These are phyloP conservation scores for Pelargonium nanum DNA, from an alignment of 345 rosid species.

Conservation along the genomic window DNA sequence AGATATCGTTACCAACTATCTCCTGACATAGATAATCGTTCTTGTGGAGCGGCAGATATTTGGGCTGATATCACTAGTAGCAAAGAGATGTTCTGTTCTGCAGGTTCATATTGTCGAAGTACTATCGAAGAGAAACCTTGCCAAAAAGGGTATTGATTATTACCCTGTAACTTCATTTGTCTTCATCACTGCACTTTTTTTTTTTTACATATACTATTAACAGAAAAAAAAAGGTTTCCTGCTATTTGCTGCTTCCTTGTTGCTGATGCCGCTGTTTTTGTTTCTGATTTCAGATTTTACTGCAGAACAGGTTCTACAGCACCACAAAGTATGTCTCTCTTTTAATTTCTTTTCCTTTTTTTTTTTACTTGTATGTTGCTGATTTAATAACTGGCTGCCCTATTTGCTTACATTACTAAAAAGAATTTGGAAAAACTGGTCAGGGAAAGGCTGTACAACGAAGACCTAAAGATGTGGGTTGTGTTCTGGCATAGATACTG, in stretches of 20 bases:
- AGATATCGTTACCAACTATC: constrained; percentile 89
- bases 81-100: constrained; percentile 74
- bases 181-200: neutral
- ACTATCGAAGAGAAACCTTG: constrained; percentile 68
- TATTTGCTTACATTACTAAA: neutral
- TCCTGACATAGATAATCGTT: constrained; percentile 60
- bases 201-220: neutral
- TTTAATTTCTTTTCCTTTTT: neutral
- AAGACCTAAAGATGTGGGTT: neutral
- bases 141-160: constrained; percentile 59
- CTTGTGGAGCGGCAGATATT: constrained; percentile 88
- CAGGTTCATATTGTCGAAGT: constrained; percentile 89
- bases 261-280: constrained; percentile 1
- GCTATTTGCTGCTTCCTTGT: constrained; percentile 1
- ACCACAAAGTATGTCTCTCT: constrained; percentile 35
- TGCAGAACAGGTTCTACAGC: constrained; percentile 87
- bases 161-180: constrained; percentile 23
- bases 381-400: neutral
- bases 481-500: no score
- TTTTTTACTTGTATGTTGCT: neutral
- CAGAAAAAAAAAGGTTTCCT: neutral
- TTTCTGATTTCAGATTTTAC: constrained; percentile 49
- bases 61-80: constrained; percentile 86
- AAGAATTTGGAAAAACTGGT: neutral
- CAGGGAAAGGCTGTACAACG: neutral